Base-by-base conservation (phyloP, 495 filamentous ascomycete genomes). In the Lophiostoma macrostomum region DNA sequence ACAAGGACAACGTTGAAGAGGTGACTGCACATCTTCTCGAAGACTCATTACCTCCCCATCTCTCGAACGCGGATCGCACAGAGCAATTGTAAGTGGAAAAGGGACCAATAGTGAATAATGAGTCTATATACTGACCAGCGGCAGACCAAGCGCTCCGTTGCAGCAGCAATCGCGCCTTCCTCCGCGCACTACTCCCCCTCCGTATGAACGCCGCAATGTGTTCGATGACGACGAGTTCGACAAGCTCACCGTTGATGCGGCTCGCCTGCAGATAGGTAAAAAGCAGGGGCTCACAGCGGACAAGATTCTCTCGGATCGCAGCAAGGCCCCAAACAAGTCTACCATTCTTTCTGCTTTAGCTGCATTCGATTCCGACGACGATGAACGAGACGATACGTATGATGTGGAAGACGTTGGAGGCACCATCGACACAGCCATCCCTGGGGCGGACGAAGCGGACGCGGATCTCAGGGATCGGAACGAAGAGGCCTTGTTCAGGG, bases 341-440 rank as follows among this genome's bases (percentile, higher is more conserved):
- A 85, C 90, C 27, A 96, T 98, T 64, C 77, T 96, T 11, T 85
- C 93, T 18, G 93, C 93, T 0, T 82, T 98, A 10, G 87, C 89
- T 10, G 80, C 87, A 4, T 96, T 97, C 63, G 91, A 97, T 72
- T 84, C 83, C 0, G 93, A 96, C 59, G 91, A 96, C 64, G 93
- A 98, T 70, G 93, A 98, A 71, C 84, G 90, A 28, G 93, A 98
- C 70, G 93, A 98, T 64, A 97, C 93, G 1, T 98, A 98, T 69
- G 93, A 98, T 61, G 77, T 82, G 7, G 86, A 79, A 32, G 93
- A 97, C 60, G 90, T 96, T 5, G 93, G 93, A 47, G 88, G 91
- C 10, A 87, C 87, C 3, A 81, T 96, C 8, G 87, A 94, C 49
- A 64, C 71, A 18, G 67, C 76, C 28, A 68, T 71, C 7, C 61